Evolutionary conservation across 2,329 filamentous ascomycete species (phyloP).

Genomic region (Metarhizium anisopliae): DNA sequence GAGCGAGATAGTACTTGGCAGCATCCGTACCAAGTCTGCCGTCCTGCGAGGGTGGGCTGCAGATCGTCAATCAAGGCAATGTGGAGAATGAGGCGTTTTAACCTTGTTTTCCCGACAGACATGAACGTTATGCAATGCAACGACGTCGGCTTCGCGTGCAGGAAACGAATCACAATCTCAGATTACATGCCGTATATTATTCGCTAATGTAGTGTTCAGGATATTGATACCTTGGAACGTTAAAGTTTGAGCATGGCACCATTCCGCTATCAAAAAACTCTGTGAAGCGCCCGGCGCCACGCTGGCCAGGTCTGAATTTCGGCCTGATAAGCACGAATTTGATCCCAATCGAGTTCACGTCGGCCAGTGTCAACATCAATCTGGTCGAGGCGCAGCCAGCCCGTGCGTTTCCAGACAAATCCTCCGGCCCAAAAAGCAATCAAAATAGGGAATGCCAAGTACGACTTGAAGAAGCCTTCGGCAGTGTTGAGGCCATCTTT

Average conservation of each 20-base stretch:
- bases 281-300: constrained; percentile 9
- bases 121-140: too few species aligned
- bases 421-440: constrained; percentile 45
- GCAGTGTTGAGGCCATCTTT: constrained; percentile 24
- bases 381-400: constrained; percentile 47
- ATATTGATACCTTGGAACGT: background rate
- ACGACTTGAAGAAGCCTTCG: constrained; percentile 44
- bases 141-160: constrained; percentile 16
- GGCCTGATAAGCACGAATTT: constrained; percentile 10
- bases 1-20: too few species aligned
- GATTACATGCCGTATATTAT: background rate
- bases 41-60: too few species aligned
- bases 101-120: too few species aligned
- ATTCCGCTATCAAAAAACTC: constrained; percentile 4
- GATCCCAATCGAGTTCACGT: constrained; percentile 8
- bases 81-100: too few species aligned
- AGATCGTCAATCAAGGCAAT: background rate
- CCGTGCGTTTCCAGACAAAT: constrained; percentile 55
- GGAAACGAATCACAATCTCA: constrained; percentile 11
- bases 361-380: constrained; percentile 39
- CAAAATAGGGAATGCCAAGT: constrained; percentile 44
- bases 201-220: background rate
- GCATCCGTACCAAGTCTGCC: too few species aligned
- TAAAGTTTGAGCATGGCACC: background rate
- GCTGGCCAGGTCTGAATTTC: constrained; percentile 6